Evolutionary conservation across 1,284 basidiomycete genomes (phyloP).

Genomic region (Rhizoctonia solani): DNA sequence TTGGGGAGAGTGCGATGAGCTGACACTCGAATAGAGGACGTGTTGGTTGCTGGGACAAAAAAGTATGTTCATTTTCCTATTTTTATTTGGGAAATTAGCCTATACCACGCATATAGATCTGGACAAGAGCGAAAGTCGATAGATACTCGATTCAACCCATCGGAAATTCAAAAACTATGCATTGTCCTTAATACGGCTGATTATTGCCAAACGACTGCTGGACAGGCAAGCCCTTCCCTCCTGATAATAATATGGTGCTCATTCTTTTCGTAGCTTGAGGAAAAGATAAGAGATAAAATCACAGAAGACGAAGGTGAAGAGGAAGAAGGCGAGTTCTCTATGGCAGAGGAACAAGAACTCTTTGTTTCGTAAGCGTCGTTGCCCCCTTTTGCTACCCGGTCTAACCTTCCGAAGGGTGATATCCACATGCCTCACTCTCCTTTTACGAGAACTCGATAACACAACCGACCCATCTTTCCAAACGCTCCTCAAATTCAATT

Average conservation of each 20-base stretch:
- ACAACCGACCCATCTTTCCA: slow-evolving; percentile 77
- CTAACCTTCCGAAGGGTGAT: slow-evolving; percentile 60
- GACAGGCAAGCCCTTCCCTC: slow-evolving; percentile 60
- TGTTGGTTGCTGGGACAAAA: slow-evolving; percentile 74
- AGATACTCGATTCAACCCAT: slow-evolving; percentile 74
- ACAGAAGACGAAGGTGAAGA: slow-evolving; percentile 79
- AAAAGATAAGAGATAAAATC: slow-evolving; percentile 88
- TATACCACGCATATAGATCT: slow-evolving; percentile 33
- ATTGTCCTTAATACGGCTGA: slow-evolving; percentile 95
- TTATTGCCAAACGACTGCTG: slow-evolving; percentile 91
- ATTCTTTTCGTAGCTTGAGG: slow-evolving; percentile 19
- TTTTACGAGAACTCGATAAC: slow-evolving; percentile 80
- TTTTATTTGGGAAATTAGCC: background rate
- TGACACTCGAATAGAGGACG: slow-evolving; percentile 64
- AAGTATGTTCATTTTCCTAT: slow-evolving; percentile 53
- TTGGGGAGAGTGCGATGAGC: background rate
- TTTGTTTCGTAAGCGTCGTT: slow-evolving; percentile 73
- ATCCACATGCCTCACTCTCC: slow-evolving; percentile 75
- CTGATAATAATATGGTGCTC: no score
- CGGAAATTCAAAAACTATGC: slow-evolving; percentile 79
- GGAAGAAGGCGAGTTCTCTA: slow-evolving; percentile 75
- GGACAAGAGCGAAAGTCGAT: slow-evolving; percentile 63
- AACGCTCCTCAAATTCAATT: slow-evolving; percentile 74
- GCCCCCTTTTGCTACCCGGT: background rate
- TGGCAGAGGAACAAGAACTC: slow-evolving; percentile 84